Conservation (phyloP, 768 basidiomycete genomes). For the Suillus brevipes region DNA sequence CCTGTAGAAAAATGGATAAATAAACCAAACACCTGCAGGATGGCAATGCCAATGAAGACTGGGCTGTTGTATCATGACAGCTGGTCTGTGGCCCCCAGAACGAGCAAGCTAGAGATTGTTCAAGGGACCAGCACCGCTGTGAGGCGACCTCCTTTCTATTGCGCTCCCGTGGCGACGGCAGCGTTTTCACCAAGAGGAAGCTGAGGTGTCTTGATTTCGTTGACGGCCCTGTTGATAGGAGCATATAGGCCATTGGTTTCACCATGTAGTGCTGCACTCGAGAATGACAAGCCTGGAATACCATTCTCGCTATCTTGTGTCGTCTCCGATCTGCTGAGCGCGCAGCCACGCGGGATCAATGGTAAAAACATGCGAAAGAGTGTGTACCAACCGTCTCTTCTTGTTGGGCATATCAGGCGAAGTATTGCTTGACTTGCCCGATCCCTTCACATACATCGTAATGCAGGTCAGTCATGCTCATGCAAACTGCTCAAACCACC, state of each 20-base stretch:
- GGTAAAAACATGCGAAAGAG: slow-evolving; percentile 15
- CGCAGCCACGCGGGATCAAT: slow-evolving; percentile 32
- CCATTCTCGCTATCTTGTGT: slow-evolving; percentile 43
- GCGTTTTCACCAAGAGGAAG: slow-evolving; percentile 63
- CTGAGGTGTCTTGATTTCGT: slow-evolving; percentile 57
- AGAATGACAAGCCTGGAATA: slow-evolving; percentile 34
- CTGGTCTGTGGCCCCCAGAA: slow-evolving; percentile 6
- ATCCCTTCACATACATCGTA: slow-evolving; percentile 44
- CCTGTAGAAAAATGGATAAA: slow-evolving; percentile 35
- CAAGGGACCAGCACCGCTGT: slow-evolving; percentile 11
- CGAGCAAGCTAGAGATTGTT: slow-evolving; percentile 8
- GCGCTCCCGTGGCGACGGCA: slow-evolving; percentile 48
- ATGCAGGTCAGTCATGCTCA: slow-evolving; percentile 29
- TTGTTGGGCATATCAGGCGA: slow-evolving; percentile 78
- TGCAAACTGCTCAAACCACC: slow-evolving; percentile 27
- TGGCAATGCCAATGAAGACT: slow-evolving; percentile 17
- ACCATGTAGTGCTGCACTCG: slow-evolving; percentile 31
- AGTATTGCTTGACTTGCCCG: slow-evolving; percentile 59
- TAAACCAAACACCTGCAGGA: slow-evolving; percentile 27
- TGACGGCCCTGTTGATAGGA: slow-evolving; percentile 40
- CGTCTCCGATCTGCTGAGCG: slow-evolving; percentile 44
- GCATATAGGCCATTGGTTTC: slow-evolving; percentile 41
- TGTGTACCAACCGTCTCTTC: slow-evolving; percentile 70
- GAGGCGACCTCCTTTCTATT: slow-evolving; percentile 21
- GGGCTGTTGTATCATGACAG: slow-evolving; percentile 13